phyloP scores from a whole-genome alignment of 257 asterid genomes.

The Paraleonurus japonicus region DNA sequence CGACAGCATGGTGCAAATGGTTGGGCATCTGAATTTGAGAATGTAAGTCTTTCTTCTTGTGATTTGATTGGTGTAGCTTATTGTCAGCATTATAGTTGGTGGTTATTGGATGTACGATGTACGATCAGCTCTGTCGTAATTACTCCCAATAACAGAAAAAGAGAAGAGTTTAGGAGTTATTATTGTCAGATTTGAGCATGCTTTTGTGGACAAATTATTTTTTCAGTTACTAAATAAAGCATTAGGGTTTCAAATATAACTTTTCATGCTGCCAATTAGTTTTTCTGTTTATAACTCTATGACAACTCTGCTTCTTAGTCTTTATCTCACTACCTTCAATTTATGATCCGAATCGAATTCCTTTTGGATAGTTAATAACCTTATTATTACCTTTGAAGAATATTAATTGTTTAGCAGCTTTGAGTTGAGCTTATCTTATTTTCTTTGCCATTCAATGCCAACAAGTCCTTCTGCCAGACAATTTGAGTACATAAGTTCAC shows the following conservation, averaged over 20 bases:
- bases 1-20: conserved; percentile 86
- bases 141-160: not conserved
- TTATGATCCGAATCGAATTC: not conserved
- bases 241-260: not conserved
- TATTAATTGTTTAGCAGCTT: conserved; percentile 7
- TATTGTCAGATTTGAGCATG: not conserved
- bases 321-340: conserved; percentile 18
- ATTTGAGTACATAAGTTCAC: not conserved
- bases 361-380: conserved; percentile 8
- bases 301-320: conserved; percentile 10
- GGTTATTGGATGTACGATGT: not conserved
- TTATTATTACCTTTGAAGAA: not conserved
- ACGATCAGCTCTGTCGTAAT: not conserved
- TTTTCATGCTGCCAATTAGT: conserved; percentile 6
- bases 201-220: conserved; percentile 9
- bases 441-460: not conserved
- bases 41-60: conserved; percentile 50
- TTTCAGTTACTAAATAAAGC: not conserved
- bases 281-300: not conserved
- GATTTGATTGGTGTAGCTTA: conserved; percentile 18
- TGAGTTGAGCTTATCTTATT: conserved; percentile 1
- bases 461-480: not conserved
- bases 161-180: not conserved
- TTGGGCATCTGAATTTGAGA: conserved; percentile 98
- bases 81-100: conserved; percentile 15